Conservation (phyloP, 306 rosid species). For the Sechiopsis laciniata region DNA sequence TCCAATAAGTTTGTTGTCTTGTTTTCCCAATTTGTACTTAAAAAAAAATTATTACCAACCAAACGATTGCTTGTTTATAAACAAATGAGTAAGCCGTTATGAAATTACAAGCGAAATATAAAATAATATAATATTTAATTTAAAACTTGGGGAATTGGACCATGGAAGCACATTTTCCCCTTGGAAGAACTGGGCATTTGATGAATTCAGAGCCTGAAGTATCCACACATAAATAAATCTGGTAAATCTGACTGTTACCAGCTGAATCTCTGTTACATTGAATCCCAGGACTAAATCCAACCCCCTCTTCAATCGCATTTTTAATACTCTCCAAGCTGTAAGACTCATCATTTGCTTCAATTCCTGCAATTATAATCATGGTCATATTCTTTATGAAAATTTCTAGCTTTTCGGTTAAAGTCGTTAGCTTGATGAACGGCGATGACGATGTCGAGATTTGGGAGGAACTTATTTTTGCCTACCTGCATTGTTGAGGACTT, state of each 20-base stretch:
- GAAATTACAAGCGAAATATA: not conserved
- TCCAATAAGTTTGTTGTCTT: no score
- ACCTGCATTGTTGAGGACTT: slow-evolving; percentile 48
- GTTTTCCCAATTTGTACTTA: no score
- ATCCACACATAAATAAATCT: slow-evolving; percentile 57
- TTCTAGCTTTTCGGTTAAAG: no score
- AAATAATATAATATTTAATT: not conserved
- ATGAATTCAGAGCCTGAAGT: slow-evolving; percentile 49
- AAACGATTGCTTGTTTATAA: not conserved
- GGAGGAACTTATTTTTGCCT: not conserved
- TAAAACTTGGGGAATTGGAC: slow-evolving; percentile 49
- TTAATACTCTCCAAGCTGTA: slow-evolving; percentile 42
- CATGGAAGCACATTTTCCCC: slow-evolving; percentile 32
- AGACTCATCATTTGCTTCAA: slow-evolving; percentile 53
- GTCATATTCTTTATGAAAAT: no score
- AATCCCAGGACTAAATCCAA: slow-evolving; percentile 46
- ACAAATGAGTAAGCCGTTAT: not conserved
- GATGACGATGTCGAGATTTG: no score
- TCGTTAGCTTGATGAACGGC: no score
- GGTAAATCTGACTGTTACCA: slow-evolving; percentile 49
- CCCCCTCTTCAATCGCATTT: slow-evolving; percentile 46
- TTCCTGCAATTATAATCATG: slow-evolving; percentile 36
- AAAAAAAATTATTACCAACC: not conserved
- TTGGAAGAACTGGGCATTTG: slow-evolving; percentile 56
- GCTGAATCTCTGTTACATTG: slow-evolving; percentile 55